These are phyloP conservation scores for Prunus fruticosa DNA, from an alignment of 306 rosid genomes.

Conservation along the genomic window DNA sequence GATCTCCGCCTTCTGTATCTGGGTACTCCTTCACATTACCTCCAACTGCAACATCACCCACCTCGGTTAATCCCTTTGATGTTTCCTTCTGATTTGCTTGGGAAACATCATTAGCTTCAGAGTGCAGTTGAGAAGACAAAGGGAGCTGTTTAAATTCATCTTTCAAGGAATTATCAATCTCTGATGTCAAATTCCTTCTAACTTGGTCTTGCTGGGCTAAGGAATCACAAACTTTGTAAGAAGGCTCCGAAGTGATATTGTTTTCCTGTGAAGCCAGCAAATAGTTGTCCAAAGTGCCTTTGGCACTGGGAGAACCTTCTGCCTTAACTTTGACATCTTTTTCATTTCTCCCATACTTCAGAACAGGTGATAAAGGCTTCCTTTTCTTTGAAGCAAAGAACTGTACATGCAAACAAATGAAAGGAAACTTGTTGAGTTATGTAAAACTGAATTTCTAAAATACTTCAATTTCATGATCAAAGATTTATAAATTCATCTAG, in stretches of 20 bases:
- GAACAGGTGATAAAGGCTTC: slow-evolving; percentile 54
- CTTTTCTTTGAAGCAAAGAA: slow-evolving; percentile 83
- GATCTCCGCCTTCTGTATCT: slow-evolving; percentile 29
- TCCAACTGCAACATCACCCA: slow-evolving; percentile 27
- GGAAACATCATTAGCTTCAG: slow-evolving; percentile 14
- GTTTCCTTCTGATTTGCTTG: slow-evolving; percentile 25
- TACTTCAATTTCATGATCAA: neutral
- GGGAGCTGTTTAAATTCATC: slow-evolving; percentile 31
- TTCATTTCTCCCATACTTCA: slow-evolving; percentile 50
- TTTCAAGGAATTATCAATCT: slow-evolving; percentile 37
- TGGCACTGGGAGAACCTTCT: slow-evolving; percentile 70
- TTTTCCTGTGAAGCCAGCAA: slow-evolving; percentile 55
- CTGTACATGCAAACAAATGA: slow-evolving; percentile 33
- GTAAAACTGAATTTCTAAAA: neutral
- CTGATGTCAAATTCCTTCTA: slow-evolving; percentile 51
- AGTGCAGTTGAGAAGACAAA: slow-evolving; percentile 24
- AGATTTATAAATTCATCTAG: neutral
- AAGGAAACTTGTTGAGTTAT: slow-evolving; percentile 1
- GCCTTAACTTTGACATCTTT: slow-evolving; percentile 38
- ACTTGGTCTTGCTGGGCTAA: slow-evolving; percentile 33
- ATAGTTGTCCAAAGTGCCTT: slow-evolving; percentile 60
- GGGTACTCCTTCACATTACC: slow-evolving; percentile 25
- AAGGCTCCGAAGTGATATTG: slow-evolving; percentile 15
- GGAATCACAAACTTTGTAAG: slow-evolving; percentile 2
- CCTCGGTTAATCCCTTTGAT: slow-evolving; percentile 12